A percentile compares a stretch with the other conserved stretches of the same genome.
Evolutionary conservation across 1,284 basidiomycete genomes (phyloP).

Genomic region (Anthracocystis walkeri): DNA sequence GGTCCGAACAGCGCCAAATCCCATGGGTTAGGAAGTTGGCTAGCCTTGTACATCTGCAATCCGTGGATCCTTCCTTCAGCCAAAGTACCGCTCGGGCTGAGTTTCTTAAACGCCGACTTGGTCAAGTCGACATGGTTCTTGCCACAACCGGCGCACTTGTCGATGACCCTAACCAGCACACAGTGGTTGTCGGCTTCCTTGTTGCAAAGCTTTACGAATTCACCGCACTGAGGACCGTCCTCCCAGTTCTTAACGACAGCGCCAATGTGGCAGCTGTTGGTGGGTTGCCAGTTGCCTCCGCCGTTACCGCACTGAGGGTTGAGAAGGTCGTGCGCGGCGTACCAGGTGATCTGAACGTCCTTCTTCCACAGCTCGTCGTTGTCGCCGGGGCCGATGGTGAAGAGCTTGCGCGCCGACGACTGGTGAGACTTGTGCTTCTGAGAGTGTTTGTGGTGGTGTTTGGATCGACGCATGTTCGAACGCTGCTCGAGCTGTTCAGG

Average conservation of each 20-base stretch:
- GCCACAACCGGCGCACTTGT: slow-evolving; percentile 64
- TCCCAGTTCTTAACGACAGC: slow-evolving; percentile 57
- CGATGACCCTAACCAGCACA: slow-evolving; percentile 61
- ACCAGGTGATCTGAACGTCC: slow-evolving; percentile 63
- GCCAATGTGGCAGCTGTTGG: slow-evolving; percentile 61
- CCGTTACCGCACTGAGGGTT: slow-evolving; percentile 63
- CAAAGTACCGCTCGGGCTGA: slow-evolving; percentile 54
- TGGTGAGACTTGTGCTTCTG: slow-evolving; percentile 8
- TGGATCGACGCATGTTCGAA: slow-evolving; percentile 34
- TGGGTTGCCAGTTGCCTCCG: slow-evolving; percentile 60
- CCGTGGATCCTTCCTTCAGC: slow-evolving; percentile 58
- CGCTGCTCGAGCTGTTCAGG: slow-evolving; percentile 42
- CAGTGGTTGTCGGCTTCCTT: slow-evolving; percentile 45
- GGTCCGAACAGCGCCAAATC: slow-evolving; percentile 62
- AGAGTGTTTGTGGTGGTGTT: slow-evolving; percentile 48
- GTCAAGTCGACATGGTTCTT: slow-evolving; percentile 62
- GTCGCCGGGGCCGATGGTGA: slow-evolving; percentile 35
- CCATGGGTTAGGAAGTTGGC: slow-evolving; percentile 58
- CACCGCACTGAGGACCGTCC: slow-evolving; percentile 60
- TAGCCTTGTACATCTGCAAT: slow-evolving; percentile 55
- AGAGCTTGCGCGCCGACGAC: slow-evolving; percentile 17
- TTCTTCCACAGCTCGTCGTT: slow-evolving; percentile 36
- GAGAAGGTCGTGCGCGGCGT: slow-evolving; percentile 61
- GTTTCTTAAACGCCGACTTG: slow-evolving; percentile 63
- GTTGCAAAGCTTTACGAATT: slow-evolving; percentile 67